These are phyloP conservation scores for Coniosporium tulheliwenetii DNA, from an alignment of 2,329 filamentous ascomycete species.

Conservation along the genomic window DNA sequence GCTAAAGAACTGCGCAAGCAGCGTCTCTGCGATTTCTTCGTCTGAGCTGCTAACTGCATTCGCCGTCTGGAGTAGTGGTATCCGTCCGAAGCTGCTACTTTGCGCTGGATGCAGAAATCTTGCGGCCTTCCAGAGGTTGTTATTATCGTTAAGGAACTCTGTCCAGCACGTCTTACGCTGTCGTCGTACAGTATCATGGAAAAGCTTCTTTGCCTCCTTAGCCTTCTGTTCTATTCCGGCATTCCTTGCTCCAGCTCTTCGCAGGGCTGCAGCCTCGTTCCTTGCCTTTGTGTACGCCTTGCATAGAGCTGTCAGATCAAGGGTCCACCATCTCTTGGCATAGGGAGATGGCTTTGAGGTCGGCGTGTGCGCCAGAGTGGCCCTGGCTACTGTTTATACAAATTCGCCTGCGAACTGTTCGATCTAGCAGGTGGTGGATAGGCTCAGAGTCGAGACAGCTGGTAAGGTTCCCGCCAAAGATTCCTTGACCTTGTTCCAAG, in stretches of 20 bases:
- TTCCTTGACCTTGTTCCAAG: no score
- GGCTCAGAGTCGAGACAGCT: no score
- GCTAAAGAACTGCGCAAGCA: background rate
- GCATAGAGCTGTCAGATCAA: slow-evolving; percentile 13
- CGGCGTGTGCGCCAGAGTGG: slow-evolving; percentile 7
- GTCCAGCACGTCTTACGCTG: slow-evolving; percentile 6
- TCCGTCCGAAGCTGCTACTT: background rate
- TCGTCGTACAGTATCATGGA: slow-evolving; percentile 11
- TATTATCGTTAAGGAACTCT: slow-evolving; percentile 2
- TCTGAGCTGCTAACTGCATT: background rate
- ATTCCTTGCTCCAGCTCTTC: slow-evolving; percentile 3
- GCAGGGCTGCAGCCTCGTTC: slow-evolving; percentile 10
- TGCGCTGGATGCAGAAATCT: background rate
- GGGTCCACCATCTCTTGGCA: slow-evolving; percentile 15
- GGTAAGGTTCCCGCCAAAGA: background rate
- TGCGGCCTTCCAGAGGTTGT: slow-evolving; percentile 3
- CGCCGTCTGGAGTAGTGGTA: background rate
- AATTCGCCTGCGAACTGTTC: no score
- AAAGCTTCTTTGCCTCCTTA: slow-evolving; percentile 10
- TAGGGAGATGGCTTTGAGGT: slow-evolving; percentile 11
- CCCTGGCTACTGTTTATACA: slow-evolving; percentile 4
- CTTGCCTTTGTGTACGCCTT: slow-evolving; percentile 13
- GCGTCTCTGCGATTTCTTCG: background rate
- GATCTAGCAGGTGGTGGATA: background rate
- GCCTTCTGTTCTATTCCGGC: slow-evolving; percentile 7